Base-by-base conservation (phyloP, 257 asterid species). In the Ilex asprella region DNA sequence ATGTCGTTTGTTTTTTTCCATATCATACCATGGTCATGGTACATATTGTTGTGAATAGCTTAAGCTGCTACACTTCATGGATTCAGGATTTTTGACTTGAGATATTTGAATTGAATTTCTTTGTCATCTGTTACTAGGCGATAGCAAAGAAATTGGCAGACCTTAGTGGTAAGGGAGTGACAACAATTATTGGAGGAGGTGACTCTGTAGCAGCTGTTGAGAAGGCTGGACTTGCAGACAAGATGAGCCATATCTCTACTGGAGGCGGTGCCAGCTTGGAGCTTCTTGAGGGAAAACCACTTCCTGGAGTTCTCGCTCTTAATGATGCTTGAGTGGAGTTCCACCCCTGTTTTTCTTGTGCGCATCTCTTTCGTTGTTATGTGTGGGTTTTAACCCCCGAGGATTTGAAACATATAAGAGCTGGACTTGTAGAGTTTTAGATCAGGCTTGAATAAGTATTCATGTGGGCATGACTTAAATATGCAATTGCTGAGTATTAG, bases 191-290 rank as follows among this genome's bases (percentile, higher is more conserved):
- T 1, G 97, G 94, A 71, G 97, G 95, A 31, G 94, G 97, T 10
- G 95, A 89, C 74, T 89, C 95, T 1, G 97, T 89, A 15, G 97
- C 97, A n/a, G 97, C 97, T 3, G 97, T 86, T 0, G 97, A 89
- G 86, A 86, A 86, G 86, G 95, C 67, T 30, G 97, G 97, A 41
- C 88, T 86, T 59, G 92, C 97, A 5, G 95, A 84, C 41, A 86
- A 84, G 85, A 89, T 86, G 97, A 89, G 97, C 86, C 95, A 89
- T 66, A 89, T 89, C 74, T 89, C 97, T 1, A 89, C 97, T 0
- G 97, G 97, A 55, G 95, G 97, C 0, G 97, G 97, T 55, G 97
- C 95, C 29, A 89, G 95, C 82, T 78, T 89, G 86, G 97, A 89
- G 73, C 95, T 89, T 70, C 88, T 89, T 0, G 97, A 89, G 72